Evolutionary conservation across 495 filamentous ascomycete species (phyloP), one percentile per base, ranked within the genome.

Genomic region (Neurospora sp.): DNA sequence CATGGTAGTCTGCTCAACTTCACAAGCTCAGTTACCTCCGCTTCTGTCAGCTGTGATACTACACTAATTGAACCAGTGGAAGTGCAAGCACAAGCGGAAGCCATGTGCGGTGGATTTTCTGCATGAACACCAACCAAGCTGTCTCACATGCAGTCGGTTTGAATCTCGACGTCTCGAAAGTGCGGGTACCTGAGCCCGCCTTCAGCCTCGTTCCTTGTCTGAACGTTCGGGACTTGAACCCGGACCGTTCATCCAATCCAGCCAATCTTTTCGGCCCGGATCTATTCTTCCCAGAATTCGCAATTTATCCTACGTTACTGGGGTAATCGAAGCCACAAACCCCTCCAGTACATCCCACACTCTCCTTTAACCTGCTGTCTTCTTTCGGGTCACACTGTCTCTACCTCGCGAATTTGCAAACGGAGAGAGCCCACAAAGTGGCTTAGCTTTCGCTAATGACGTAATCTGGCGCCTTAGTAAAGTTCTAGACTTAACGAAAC

Each of bases 91-190:
- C 27, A 18, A 3, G 7, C 4, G 27, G 53, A 65, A 31, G 53
- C 27, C 27, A 37, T 65, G 31, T 7, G 27, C 14, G 18, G 18
- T 35, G 27, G 31, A 35, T 65, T 14, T 14, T 16, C 27, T 65
- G 53, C 53, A 65, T 65, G 22, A 65, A 65, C 14, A 65, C 7
- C 27, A 9, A 9, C 14, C 27, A 65, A 65, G 31, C 27, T 35
- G 53, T 65, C 53, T 65, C 53, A 44, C 39, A 71, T 71, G 69
- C 69, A 71, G 69, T n/a, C 69, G 35, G 69, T 8, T 46, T 46
- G 69, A 59, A 70, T 42, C 18, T 70, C 18, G 69, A 71, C 31
- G 42, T 71, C 39, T 65, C 53, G 53, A 35, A 65, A 7, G 22
- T 65, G 53, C 53, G 53, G 53, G 53, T 65, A 65, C 53, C 27